Conservation (phyloP, 2,329 filamentous ascomycete genomes). For the Exserohilum turcica region DNA sequence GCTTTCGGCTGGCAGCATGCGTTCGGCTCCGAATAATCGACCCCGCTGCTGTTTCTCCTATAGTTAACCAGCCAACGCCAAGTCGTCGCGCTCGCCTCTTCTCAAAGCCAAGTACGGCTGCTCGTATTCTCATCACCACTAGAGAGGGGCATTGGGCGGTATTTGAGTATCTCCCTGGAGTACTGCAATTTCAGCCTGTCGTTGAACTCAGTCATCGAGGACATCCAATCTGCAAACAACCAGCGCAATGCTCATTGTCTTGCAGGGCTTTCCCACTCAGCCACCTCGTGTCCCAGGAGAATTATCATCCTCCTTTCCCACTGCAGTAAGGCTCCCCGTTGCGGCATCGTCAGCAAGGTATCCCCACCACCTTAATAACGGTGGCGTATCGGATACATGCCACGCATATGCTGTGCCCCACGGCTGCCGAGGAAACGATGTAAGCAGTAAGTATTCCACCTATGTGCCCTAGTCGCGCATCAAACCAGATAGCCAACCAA, state of each 20-base stretch:
- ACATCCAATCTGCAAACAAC: background rate
- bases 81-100: constrained; percentile 4
- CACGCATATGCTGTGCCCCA: constrained; percentile 20
- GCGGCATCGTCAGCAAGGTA: background rate
- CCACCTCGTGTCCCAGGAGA: background rate
- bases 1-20: constrained; percentile 7
- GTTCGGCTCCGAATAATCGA: background rate
- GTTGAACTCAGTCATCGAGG: no score
- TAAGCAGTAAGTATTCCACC: no score
- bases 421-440: constrained; percentile 22
- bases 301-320: background rate
- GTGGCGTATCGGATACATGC: background rate
- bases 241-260: background rate
- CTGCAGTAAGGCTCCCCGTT: background rate
- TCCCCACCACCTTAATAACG: background rate
- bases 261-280: background rate
- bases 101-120: constrained; percentile 21
- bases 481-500: background rate
- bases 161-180: no score
- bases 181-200: background rate
- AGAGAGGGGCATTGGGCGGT: background rate
- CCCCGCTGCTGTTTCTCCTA: constrained; percentile 4
- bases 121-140: constrained; percentile 14
- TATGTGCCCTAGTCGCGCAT: constrained; percentile 21
- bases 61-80: constrained; percentile 10